Base-by-base conservation (phyloP, 805 yeast species). In the Candida pini region DNA sequence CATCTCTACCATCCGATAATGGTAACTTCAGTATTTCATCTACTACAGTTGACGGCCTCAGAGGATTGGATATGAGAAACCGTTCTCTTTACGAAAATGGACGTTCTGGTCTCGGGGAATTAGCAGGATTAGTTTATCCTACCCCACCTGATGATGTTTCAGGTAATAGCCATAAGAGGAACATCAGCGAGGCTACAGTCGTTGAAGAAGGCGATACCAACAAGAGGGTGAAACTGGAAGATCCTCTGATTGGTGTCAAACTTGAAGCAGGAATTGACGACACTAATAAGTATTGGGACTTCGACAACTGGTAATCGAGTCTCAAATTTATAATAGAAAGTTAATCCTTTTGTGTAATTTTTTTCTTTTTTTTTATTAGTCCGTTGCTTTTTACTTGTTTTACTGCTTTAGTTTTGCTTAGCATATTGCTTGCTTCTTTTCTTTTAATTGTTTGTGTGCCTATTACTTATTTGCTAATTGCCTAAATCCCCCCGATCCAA, bases 101-200 rank as follows among this genome's bases (percentile, higher is more conserved):
- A 6, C 26, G 34, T 10, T 30, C 31, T 15, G 43, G 44, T 3
- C n/a, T n/a, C n/a, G n/a, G n/a, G n/a, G 47, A 41, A 26, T 25
- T 44, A 6, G 32, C 32, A 34, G 56, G 39, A 13, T 38, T 41
- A 14, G 40, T 48, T n/a, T 56, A 56, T 26, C 64, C 63, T 22
- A 59, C 67, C 2, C 66, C 67, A 4, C 67, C 66, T 5, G 63
- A 58, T 30, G 65, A 60, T 3, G 39, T 28, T 23, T 26, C 33
- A 15, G 18, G 20, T 22, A 13, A 33, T 19, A 17, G 25, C 18
- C 34, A 31, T 30, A 35, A 39, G 29, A 36, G 47, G 22, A 38
- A 34, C 17, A 17, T 17, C 19, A 34, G 33, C 22, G 48, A 40
- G 23, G 14, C 26, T 14, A 12, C 10, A 31, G 20, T 12, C 8